phyloP scores from a whole-genome alignment of 1,284 basidiomycete genomes.

The Rhodotorula sp. region DNA sequence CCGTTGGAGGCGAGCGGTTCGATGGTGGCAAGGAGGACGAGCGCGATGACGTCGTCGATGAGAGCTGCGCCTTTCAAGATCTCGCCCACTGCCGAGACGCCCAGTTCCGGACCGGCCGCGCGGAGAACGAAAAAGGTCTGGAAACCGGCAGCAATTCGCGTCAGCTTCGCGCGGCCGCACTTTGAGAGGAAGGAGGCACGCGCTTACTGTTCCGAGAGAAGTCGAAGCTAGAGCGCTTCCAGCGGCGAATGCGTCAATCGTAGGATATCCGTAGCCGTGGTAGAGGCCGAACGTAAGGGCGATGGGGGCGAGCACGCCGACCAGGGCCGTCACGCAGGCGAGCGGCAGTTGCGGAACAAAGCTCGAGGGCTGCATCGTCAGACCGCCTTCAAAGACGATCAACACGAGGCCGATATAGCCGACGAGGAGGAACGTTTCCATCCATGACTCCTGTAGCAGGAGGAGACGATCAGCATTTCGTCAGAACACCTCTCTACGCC shows the following conservation, averaged over 20 bases:
- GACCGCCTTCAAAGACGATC: conserved; percentile 55
- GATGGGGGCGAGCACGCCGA: conserved; percentile 56
- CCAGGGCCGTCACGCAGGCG: conserved; percentile 53
- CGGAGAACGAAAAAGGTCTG: conserved; percentile 54
- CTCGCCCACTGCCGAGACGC: conserved; percentile 55
- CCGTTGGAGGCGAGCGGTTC: conserved; percentile 47
- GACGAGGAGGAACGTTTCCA: conserved; percentile 53
- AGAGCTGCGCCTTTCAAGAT: conserved; percentile 58
- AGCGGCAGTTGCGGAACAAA: conserved; percentile 53
- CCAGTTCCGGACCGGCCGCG: conserved; percentile 46
- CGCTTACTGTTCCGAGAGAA: conserved; percentile 54
- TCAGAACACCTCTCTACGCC: neutral
- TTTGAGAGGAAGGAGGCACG: neutral
- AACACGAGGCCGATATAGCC: conserved; percentile 59
- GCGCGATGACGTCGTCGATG: conserved; percentile 59
- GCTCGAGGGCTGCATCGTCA: conserved; percentile 52
- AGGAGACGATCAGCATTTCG: neutral
- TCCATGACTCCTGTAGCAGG: conserved; percentile 47
- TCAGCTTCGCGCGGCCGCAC: neutral
- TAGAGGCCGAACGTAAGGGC: conserved; percentile 46
- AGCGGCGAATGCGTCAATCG: conserved; percentile 56
- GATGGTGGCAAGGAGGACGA: conserved; percentile 57
- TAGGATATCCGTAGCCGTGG: conserved; percentile 46
- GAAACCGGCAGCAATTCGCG: neutral
- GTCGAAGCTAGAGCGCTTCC: conserved; percentile 59